A percentile compares a stretch with the other conserved stretches of the same genome.
Conservation (phyloP, 176 grass and related monocot species). For the barley (Hordeum vulgare) region MorexV3_pseudomolecules_assembly NC_058520.1:42740158-42740657, state of each 20-base stretch:
- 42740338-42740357: conserved; percentile 2
- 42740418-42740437: neutral
- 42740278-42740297: conserved; percentile 8
- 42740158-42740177: neutral
- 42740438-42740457: neutral
- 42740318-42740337: conserved; percentile 4
- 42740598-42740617: conserved; percentile 38
- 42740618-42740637: neutral
- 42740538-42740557: neutral
- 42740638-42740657: neutral
- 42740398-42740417: conserved; percentile 19
- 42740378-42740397: conserved; percentile 28
- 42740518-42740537: neutral
- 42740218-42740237: neutral
- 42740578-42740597: neutral
- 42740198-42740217: too few relatives aligned
- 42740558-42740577: neutral
- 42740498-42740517: neutral
- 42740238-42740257: neutral
- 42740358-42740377: conserved; percentile 26
- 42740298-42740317: conserved; percentile 12
- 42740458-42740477: conserved; percentile 35
- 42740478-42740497: neutral
- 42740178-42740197: too few relatives aligned
- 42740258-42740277: neutral